Evolutionary conservation across 805 yeast species (phyloP).

Genomic region (Phaffomyces antillensis): DNA sequence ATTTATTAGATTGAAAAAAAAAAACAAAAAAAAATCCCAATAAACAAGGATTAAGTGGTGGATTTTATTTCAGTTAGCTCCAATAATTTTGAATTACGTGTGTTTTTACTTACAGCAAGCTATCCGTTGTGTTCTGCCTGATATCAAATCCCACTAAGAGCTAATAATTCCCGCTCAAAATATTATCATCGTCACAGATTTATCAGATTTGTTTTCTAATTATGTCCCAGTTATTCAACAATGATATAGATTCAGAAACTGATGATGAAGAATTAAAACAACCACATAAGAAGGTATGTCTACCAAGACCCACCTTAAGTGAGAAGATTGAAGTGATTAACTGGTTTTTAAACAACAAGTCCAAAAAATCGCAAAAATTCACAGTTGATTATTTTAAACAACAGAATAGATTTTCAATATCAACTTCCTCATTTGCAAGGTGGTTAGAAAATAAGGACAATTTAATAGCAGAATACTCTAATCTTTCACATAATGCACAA

Average conservation of each 20-base stretch:
- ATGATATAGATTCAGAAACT: too few relatives aligned
- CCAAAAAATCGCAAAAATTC: conserved; percentile 27
- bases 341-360: conserved; percentile 27
- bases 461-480: conserved; percentile 10
- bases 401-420: conserved; percentile 27
- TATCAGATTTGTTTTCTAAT: too few relatives aligned
- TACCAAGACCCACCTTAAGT: conserved; percentile 30
- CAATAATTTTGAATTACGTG: too few relatives aligned
- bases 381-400: conserved; percentile 29
- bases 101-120: too few relatives aligned
- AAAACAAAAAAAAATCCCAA: not conserved
- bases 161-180: too few relatives aligned
- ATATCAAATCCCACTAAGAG: too few relatives aligned
- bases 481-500: not conserved
- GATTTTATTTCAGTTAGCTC: too few relatives aligned
- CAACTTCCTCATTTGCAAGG: conserved; percentile 32
- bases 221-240: too few relatives aligned
- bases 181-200: too few relatives aligned
- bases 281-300: not conserved
- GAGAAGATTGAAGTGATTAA: conserved; percentile 30
- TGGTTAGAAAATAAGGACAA: conserved; percentile 31
- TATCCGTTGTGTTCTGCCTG: too few relatives aligned
- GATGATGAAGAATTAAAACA: not conserved
- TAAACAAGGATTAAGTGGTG: not conserved
- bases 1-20: too few relatives aligned